Base-by-base conservation (phyloP, 306 rosid genomes). In the Lablab purpureus region DNA sequence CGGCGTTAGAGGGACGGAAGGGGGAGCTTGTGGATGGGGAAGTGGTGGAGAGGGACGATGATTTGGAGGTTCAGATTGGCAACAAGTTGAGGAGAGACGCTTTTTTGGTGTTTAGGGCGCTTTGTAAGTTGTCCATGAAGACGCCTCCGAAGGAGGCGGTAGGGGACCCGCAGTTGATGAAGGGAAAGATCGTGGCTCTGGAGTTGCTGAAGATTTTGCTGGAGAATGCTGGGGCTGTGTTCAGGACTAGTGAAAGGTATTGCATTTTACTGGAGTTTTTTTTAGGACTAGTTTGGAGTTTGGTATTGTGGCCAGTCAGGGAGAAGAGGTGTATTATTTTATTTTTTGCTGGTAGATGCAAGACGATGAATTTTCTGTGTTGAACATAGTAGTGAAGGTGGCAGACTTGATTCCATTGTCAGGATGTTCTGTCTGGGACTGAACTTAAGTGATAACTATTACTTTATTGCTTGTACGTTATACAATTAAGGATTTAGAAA, bases 41-140 rank as follows among this genome's bases (percentile, higher is more conserved):
- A 51, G 58, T 71, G 6, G 86, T 72, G 8, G 99, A 96, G 81
- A 96, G 92, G 74, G 99, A 96, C 75, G 99, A 96, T 30, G 99
- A 96, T 85, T 90, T 96, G 91, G 99, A 96, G 77, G 97, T 96
- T 87, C 98, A 90, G 92, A 96, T 96, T 58, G 99, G 99, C 52
- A 96, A 96, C 78, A 96, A 96, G 92, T 76, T 96, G 83, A 74
- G 99, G 58, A 89, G 99, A 65, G 99, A 96, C 54, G 99, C 97
- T 4, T 96, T 96, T 80, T 82, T 96, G 84, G 98, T 96, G 83
- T 96, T 96, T 63, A 81, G 99, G 86, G 99, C 99, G 5, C 97
- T 96, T 36, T 96, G 99, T 80, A 96, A 96, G 83, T 79, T 96
- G 68, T 96, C 99, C 0, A 96, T 96, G 99, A 96, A 93, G 92